Evolutionary conservation across 805 yeast genomes (phyloP).

Genomic region (Nakazawaea populi): DNA sequence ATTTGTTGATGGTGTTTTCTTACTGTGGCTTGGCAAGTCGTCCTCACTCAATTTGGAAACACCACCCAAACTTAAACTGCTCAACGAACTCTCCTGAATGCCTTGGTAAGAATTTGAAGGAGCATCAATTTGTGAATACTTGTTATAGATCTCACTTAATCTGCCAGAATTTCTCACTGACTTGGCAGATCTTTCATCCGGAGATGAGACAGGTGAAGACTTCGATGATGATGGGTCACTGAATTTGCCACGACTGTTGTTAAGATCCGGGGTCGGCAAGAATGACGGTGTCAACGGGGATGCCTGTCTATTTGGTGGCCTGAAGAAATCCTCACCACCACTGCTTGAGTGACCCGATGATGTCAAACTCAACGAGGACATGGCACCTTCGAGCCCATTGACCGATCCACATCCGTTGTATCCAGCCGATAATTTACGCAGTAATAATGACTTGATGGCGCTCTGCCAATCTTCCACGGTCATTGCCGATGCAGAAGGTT

Average conservation of each 20-base stretch:
- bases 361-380: conserved; percentile 15
- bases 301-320: neutral
- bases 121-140: conserved; percentile 11
- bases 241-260: neutral
- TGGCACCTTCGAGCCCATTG: conserved; percentile 56
- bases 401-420: conserved; percentile 75
- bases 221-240: conserved; percentile 7
- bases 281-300: conserved; percentile 11
- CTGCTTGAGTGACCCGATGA: neutral
- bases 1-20: neutral
- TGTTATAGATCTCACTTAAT: conserved; percentile 10
- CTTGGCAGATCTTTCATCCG: conserved; percentile 3
- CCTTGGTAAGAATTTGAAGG: conserved; percentile 1
- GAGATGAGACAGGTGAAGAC: conserved; percentile 1
- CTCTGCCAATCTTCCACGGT: conserved; percentile 51
- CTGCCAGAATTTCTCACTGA: conserved; percentile 5
- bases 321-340: neutral
- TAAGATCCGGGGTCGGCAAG: conserved; percentile 5
- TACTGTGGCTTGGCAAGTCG: too few relatives aligned
- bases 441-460: conserved; percentile 49
- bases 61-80: conserved; percentile 2
- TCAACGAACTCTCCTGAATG: neutral
- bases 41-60: neutral
- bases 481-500: conserved; percentile 39
- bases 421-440: conserved; percentile 48